Base-by-base conservation (phyloP, 2,329 filamentous ascomycete species). In the Amphichorda felina region DNA sequence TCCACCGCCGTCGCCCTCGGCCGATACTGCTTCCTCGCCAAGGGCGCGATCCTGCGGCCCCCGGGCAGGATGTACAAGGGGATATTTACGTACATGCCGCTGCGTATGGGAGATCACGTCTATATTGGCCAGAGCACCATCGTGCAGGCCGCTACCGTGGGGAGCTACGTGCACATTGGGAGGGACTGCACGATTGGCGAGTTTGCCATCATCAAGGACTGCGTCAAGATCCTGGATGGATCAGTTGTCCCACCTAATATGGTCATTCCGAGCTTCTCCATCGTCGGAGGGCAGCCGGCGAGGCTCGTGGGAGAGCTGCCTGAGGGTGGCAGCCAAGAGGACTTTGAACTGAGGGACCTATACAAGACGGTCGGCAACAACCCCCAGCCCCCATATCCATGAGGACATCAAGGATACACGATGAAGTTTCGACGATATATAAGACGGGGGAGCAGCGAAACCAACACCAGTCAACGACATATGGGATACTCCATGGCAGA, bases 81-180 rank as follows among this genome's bases (percentile, higher is more conserved):
- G 50, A 58, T 64, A 25, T 81, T 85, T 51, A 82, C 79, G 29
- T 85, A 88, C 60, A 89, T 89, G 57, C 88, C 88, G 8, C 79
- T 96, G 47, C 85, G 91, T 41, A 82, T 98, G 44, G 87, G 87
- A 31, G 88, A 95, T 56, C 89, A 96, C 60, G 88, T 95, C 43
- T 95, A 89, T 58, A 72, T 98, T 34, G 88, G 86, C 39, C 70
- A 75, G 49, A 65, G 67, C 24, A 77, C 78, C 26, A 74, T 89
- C 27, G 72, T 98, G 26, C 85, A 91, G 53, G 86, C 89, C 1
- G 86, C 87, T 6, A 73, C 75, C 25, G 75, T 98, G 36, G 83
- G 84, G 2, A 86, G 72, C 46, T 85, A 95, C 59, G 87, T 96
- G 13, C 75, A 86, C 53, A 83, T 98, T 41, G 88, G 87, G 16